These are phyloP conservation scores for Bipolaris victoriae DNA, from an alignment of 2,329 filamentous ascomycete genomes.

Conservation along the genomic window DNA sequence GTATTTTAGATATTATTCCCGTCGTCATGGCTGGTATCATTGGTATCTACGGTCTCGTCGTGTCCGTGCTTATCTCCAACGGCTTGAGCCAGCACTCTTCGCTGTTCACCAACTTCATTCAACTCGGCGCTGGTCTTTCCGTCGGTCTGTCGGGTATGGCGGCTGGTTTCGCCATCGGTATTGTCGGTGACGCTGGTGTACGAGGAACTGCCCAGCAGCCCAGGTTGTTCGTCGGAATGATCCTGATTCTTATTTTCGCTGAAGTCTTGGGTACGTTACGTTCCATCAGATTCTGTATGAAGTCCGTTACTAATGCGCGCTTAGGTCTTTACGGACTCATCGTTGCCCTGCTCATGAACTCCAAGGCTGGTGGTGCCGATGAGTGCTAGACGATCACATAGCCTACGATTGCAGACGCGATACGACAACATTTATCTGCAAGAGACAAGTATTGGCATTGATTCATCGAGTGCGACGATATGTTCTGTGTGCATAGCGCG, in stretches of 20 bases:
- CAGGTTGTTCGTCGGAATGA: slow-evolving; percentile 94
- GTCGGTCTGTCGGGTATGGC: slow-evolving; percentile 86
- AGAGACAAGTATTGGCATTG: slow-evolving; percentile 28
- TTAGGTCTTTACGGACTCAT: slow-evolving; percentile 98
- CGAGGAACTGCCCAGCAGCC: slow-evolving; percentile 84
- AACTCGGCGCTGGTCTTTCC: slow-evolving; percentile 59
- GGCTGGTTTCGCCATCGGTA: slow-evolving; percentile 76
- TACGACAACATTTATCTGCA: slow-evolving; percentile 39
- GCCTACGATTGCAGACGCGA: slow-evolving; percentile 34
- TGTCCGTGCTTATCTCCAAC: slow-evolving; percentile 62
- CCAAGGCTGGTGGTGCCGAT: slow-evolving; percentile 64
- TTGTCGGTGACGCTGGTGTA: slow-evolving; percentile 80
- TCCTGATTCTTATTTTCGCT: slow-evolving; percentile 98
- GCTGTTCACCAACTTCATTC: slow-evolving; percentile 60
- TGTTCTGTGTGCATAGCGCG: slow-evolving; percentile 35
- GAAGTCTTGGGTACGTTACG: slow-evolving; percentile 88
- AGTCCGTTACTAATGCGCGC: slow-evolving; percentile 9
- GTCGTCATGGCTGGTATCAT: slow-evolving; percentile 99
- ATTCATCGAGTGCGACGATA: slow-evolving; percentile 17
- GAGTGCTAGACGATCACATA: slow-evolving; percentile 22
- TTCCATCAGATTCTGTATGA: neutral
- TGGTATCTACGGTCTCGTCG: slow-evolving; percentile 78
- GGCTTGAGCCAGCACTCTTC: slow-evolving; percentile 55
- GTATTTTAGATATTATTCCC: slow-evolving; percentile 84
- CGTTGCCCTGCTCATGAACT: slow-evolving; percentile 99